phyloP scores from a whole-genome alignment of 352 stramenopile species.

The Globisporangium solare region DNA sequence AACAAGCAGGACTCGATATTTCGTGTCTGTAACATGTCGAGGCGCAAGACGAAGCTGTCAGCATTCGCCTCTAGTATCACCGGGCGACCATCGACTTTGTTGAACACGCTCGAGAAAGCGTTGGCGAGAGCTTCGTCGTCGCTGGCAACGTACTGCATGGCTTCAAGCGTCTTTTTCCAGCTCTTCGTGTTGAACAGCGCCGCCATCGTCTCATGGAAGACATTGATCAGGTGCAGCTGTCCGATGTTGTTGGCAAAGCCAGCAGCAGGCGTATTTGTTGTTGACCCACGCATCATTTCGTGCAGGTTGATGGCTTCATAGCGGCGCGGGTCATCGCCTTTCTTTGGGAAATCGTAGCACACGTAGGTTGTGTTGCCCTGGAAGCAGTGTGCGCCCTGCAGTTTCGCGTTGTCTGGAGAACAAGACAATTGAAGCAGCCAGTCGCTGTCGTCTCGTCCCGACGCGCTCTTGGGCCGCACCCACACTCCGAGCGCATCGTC shows the following conservation, averaged over 20 bases:
- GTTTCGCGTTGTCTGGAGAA: slow-evolving; percentile 10
- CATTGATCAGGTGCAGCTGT: slow-evolving; percentile 22
- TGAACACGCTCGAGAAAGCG: slow-evolving; percentile 20
- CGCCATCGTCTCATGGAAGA: slow-evolving; percentile 26
- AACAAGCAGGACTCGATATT: slow-evolving; percentile 26
- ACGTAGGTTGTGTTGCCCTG: slow-evolving; percentile 18
- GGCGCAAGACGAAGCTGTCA: not conserved
- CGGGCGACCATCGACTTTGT: slow-evolving; percentile 13
- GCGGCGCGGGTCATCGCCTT: slow-evolving; percentile 14
- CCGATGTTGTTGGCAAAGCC: slow-evolving; percentile 25
- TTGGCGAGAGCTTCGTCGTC: slow-evolving; percentile 16
- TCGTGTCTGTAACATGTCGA: slow-evolving; percentile 15
- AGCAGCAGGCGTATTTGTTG: not conserved
- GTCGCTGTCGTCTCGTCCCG: slow-evolving; percentile 1
- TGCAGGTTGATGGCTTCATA: slow-evolving; percentile 17
- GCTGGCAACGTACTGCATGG: slow-evolving; percentile 14
- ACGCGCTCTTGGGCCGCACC: slow-evolving; percentile 19
- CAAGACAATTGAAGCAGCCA: slow-evolving; percentile 27
- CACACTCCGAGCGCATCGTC: slow-evolving; percentile 21
- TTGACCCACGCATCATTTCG: slow-evolving; percentile 1
- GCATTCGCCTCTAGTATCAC: slow-evolving; percentile 18
- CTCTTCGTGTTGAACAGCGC: slow-evolving; percentile 22
- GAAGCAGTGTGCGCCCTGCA: slow-evolving; percentile 23
- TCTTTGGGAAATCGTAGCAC: slow-evolving; percentile 26
- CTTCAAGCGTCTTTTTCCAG: slow-evolving; percentile 28